These are phyloP conservation scores for Triticum aestivum DNA, from an alignment of 176 grass and related monocot genomes.

Conservation along the genomic window DNA sequence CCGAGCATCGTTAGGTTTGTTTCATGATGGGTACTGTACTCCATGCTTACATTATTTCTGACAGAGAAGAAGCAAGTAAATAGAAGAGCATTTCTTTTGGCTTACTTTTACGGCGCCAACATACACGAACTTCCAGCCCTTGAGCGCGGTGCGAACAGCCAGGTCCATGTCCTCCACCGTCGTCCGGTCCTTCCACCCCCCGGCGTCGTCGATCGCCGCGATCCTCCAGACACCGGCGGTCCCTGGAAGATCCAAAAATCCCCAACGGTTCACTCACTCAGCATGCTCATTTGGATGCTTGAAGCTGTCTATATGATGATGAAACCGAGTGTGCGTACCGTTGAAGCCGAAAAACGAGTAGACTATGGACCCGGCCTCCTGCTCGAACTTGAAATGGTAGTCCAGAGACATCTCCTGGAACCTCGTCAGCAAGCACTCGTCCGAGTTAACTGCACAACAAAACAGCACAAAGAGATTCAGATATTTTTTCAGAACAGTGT, in stretches of 20 bases:
- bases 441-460: constrained; percentile 62
- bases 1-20: constrained; percentile 1
- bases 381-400: constrained; percentile 97
- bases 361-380: constrained; percentile 72
- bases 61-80: background rate
- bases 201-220: constrained; percentile 61
- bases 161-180: constrained; percentile 99
- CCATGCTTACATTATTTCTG: background rate
- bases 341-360: constrained; percentile 94
- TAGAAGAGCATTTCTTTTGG: background rate
- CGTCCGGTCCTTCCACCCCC: constrained; percentile 95
- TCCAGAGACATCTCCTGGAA: constrained; percentile 96
- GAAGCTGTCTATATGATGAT: background rate
- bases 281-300: background rate
- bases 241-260: constrained; percentile 37
- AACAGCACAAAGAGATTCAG: background rate
- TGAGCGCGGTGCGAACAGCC: constrained; percentile 66
- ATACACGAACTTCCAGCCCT: constrained; percentile 88
- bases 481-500: too few relatives aligned
- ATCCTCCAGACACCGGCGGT: constrained; percentile 97
- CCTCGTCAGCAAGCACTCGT: constrained; percentile 83
- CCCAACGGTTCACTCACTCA: background rate
- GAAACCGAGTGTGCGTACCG: constrained; percentile 24
- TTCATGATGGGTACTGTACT: background rate
- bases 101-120: constrained; percentile 72